A percentile compares a stretch with the other conserved stretches of the same genome.
These are phyloP conservation scores for Mariannaea elegans DNA, from an alignment of 2,329 filamentous ascomycete species.

Conservation along the genomic window DNA sequence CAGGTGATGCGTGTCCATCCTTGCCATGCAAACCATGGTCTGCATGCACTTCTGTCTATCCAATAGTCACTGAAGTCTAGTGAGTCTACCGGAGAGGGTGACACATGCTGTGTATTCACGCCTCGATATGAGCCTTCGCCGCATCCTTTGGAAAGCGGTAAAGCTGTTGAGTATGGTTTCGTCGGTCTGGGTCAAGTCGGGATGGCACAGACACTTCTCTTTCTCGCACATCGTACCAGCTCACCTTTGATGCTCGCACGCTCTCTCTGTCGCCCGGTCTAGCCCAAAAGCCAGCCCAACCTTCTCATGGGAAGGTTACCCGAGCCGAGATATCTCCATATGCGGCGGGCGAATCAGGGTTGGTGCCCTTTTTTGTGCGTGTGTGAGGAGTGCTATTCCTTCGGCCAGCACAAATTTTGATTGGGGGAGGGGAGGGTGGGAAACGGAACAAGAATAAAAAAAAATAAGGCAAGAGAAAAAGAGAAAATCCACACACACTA, in stretches of 20 bases:
- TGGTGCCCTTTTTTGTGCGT: slow-evolving; percentile 40
- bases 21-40: slow-evolving; percentile 19
- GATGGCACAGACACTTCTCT: slow-evolving; percentile 2
- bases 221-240: neutral
- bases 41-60: no score
- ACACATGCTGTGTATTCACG: neutral
- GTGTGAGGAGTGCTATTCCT: slow-evolving; percentile 1
- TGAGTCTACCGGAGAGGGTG: no score
- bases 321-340: slow-evolving; percentile 26
- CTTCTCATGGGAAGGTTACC: slow-evolving; percentile 18
- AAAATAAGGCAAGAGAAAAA: no score
- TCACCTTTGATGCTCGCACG: neutral
- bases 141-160: neutral
- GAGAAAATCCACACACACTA: slow-evolving; percentile 7
- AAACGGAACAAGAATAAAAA: neutral
- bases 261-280: neutral
- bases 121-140: neutral
- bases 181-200: neutral
- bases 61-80: no score
- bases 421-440: neutral
- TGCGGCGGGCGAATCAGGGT: slow-evolving; percentile 35
- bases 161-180: neutral
- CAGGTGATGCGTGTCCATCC: slow-evolving; percentile 2
- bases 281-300: slow-evolving; percentile 10
- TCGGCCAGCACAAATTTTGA: neutral